Base-by-base conservation (phyloP, 306 rosid genomes). In the Potentilla sterilis region DNA sequence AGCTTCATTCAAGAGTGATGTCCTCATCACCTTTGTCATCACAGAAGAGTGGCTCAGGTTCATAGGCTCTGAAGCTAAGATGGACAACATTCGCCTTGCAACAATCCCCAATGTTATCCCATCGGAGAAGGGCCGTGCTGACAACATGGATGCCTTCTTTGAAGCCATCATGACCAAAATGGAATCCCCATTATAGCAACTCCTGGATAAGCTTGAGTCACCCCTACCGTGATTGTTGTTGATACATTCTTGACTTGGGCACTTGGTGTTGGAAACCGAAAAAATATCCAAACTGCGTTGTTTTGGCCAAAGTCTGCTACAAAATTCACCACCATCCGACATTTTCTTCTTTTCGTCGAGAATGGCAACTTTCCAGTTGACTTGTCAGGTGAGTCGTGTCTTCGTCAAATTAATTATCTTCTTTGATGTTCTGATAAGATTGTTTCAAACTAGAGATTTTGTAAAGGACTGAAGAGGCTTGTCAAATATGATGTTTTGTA, bases 81-180 rank as follows among this genome's bases (percentile, higher is more conserved):
- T 79, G 0, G 55, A 42, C 28, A 80, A 85, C 76, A 47, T 86
- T 7, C 81, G 65, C 41, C 44, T 83, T 16, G 61, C 72, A 43
- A 46, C 87, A 0, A 72, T 89, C 1, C 88, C 89, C 1, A 74
- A 83, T 37, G 77, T 85, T 6, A 18, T 89, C 63, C 92, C 87
- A 34, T 44, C 48, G 51, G 93, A 87, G 80, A 24, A 49, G 16
- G 48, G 1, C 15, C 73, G 63, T 1, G 67, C 78, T 10, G 62
- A 41, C 51, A 64, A 41, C 51, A 64, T 83, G 9, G 3, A 64
- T 1, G 59, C 19, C 63, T 67, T 82, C 32, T 16, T 81, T 16
- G 84, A 82, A 32, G 91, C 83, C 1, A 51, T 83, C 12, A 83
- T 80, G 88, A 89, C 85, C 0, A 52, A 85, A 35, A 81, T 87